Evolutionary conservation across 352 stramenopile genomes (phyloP).

Genomic region (Phytophthora megakarya): DNA sequence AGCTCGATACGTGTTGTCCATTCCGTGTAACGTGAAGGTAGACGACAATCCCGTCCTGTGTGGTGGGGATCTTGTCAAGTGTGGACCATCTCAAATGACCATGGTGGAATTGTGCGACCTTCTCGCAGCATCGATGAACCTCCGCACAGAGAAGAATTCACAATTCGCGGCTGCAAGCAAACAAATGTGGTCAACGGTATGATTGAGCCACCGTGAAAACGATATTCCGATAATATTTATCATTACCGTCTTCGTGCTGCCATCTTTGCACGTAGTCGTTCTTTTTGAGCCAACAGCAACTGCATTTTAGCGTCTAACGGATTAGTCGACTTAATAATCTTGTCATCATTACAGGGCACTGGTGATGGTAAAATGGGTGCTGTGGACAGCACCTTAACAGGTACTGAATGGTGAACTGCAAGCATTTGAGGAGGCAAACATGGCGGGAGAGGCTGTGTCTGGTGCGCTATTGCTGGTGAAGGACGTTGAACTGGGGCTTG

Average conservation of each 20-base stretch:
- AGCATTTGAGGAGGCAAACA: neutral
- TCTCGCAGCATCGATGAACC: constrained; percentile 57
- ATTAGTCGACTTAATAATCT: constrained; percentile 7
- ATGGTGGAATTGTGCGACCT: constrained; percentile 49
- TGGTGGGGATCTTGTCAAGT: constrained; percentile 52
- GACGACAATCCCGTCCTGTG: constrained; percentile 54
- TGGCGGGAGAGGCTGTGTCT: neutral
- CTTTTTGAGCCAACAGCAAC: constrained; percentile 64
- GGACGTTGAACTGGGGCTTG: constrained; percentile 5
- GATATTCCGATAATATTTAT: too few species aligned
- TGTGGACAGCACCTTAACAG: neutral
- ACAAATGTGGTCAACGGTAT: constrained; percentile 62
- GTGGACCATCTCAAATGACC: constrained; percentile 45
- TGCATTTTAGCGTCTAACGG: constrained; percentile 56
- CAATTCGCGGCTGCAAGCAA: constrained; percentile 50
- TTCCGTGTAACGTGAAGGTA: constrained; percentile 53
- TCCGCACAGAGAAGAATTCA: constrained; percentile 55
- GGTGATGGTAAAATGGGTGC: neutral
- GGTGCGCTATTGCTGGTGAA: neutral
- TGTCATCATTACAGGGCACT: neutral
- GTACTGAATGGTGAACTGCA: neutral
- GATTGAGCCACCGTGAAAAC: neutral
- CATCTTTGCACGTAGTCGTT: constrained; percentile 69
- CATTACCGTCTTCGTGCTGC: constrained; percentile 37
- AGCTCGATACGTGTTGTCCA: constrained; percentile 70